Base-by-base conservation (phyloP, 1,139 yeast genomes). In the Suhomyces yuchorum region DNA sequence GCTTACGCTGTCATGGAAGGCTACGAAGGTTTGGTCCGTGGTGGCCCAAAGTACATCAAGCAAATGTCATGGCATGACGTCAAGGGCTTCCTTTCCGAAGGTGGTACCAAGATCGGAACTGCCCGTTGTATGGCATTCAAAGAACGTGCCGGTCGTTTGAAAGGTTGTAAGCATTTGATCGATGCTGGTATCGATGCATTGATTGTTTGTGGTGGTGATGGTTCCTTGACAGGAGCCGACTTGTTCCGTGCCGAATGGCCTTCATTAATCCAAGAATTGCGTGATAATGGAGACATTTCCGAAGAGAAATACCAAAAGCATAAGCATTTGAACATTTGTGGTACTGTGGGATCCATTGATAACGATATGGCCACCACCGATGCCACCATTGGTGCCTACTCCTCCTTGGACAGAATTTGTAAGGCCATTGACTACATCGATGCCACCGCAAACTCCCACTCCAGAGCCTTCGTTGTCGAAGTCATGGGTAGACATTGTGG, bases 401-500 rank as follows among this genome's bases (percentile, higher is more conserved):
- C 97, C 3, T 89, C 98, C 12, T 79, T 93, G 59, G 97, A 89
- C 57, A 80, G 99, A 68, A 93, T 93, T 62, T 87, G 96, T 65
- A 90, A 89, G 67, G 87, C 92, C 69, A 89, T 92, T 56, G 98
- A 93, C 68, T 91, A 87, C 69, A 93, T 93, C 59, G 97, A 92
- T 67, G 96, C 97, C 42, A 93, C 99, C 32, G 99, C 99, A 18
- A 82, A 88, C 58, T 92, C 98, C 6, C 99, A 93, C 66, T 90
- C 97, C 18, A 83, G 99, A 66, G 99, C 99, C 6, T 93, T 93
- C 67, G 97, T 93, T 40, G 90, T 93, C 51, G 99, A 93, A 70
- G 99, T 93, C 43, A 93, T 93, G 99, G 99, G 99, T 50, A 84
- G 99, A 67, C 96, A 93, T 70, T 93, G 99, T 76, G 99, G 99